phyloP scores from a whole-genome alignment of 1,139 yeast genomes.

The Wickerhamiella infanticola region DNA sequence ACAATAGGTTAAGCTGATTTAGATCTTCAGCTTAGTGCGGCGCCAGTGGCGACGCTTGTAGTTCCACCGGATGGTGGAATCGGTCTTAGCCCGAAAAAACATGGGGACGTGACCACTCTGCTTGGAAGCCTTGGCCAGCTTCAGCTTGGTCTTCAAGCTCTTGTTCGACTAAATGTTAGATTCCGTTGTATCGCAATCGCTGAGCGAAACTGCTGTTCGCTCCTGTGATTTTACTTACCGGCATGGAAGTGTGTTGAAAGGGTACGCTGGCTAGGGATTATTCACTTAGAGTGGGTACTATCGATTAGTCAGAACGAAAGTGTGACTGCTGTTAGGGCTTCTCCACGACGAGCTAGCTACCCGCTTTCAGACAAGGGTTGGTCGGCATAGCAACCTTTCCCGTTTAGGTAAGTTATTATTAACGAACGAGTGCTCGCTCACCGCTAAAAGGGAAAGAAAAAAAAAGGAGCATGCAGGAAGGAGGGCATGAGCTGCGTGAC shows the following conservation, averaged over 20 bases:
- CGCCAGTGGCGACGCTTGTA: conserved; percentile 99
- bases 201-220: no score
- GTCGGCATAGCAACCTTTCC: no score
- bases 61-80: conserved; percentile 91
- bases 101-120: conserved; percentile 99
- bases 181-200: neutral
- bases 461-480: no score
- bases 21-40: conserved; percentile 98
- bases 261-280: neutral
- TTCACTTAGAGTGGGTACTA: neutral
- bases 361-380: no score
- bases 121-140: conserved; percentile 97
- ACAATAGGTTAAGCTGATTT: conserved; percentile 26
- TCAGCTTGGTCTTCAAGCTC: conserved; percentile 96
- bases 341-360: neutral
- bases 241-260: conserved; percentile 1
- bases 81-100: conserved; percentile 99
- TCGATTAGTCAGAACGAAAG: neutral
- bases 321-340: neutral
- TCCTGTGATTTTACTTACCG: neutral
- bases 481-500: no score
- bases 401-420: no score
- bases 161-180: conserved; percentile 52
- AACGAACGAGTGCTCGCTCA: no score
- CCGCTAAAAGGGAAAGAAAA: no score